These are phyloP conservation scores for Mrakia frigida DNA, from an alignment of 768 basidiomycete genomes.

Conservation along the genomic window DNA sequence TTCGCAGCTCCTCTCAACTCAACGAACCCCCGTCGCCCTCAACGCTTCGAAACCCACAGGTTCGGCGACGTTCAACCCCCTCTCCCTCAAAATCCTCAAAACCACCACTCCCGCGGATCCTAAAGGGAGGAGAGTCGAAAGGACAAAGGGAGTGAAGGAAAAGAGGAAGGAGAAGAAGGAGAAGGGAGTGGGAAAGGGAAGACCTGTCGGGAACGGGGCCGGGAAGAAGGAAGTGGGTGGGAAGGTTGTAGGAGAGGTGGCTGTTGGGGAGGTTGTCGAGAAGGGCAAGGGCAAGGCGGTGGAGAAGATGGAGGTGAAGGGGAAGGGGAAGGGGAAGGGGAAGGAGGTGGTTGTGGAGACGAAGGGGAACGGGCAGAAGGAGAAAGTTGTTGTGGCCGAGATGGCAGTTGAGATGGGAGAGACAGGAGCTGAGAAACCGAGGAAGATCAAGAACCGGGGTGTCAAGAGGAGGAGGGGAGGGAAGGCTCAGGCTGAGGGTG, in stretches of 20 bases:
- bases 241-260: not conserved
- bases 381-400: not conserved
- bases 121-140: not conserved
- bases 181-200: not conserved
- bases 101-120: slow-evolving; percentile 16
- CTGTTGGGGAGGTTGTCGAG: not conserved
- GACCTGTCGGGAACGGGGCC: not conserved
- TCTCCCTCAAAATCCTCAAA: slow-evolving; percentile 25
- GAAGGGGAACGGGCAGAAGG: not conserved
- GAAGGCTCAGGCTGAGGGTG: not conserved
- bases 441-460: slow-evolving; percentile 6
- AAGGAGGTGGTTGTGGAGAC: not conserved
- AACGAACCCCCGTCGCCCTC: not conserved
- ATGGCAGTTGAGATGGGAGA: not conserved
- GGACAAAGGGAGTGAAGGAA: slow-evolving; percentile 14
- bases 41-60: not conserved
- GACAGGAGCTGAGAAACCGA: not conserved
- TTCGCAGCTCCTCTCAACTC: not conserved
- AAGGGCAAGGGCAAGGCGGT: not conserved
- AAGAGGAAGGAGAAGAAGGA: slow-evolving; percentile 25
- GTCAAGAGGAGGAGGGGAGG: not conserved
- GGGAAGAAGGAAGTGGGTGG: no score
- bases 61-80: not conserved
- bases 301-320: not conserved
- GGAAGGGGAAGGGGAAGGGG: not conserved